Evolutionary conservation across 768 basidiomycete species (phyloP).

Genomic region (Phaeolepiota aurea): DNA sequence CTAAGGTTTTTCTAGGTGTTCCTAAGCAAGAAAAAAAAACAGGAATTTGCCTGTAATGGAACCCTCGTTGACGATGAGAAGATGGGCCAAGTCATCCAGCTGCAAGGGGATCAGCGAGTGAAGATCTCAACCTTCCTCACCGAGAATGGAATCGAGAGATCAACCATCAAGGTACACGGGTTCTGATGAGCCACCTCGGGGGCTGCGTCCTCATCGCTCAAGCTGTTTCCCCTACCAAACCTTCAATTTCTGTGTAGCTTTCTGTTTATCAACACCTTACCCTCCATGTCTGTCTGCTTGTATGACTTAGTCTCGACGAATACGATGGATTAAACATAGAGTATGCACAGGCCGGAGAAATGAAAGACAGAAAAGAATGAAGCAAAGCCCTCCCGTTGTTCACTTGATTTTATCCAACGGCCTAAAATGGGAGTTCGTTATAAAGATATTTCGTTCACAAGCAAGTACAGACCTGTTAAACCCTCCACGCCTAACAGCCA

Average conservation of each 20-base stretch:
- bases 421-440: constrained; percentile 29
- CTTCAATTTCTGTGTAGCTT: constrained; percentile 2
- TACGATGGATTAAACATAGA: neutral
- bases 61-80: constrained; percentile 93
- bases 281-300: constrained; percentile 13
- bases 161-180: constrained; percentile 81
- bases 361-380: too few species aligned
- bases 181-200: too few species aligned
- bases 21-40: constrained; percentile 8
- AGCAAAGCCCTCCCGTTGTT: too few species aligned
- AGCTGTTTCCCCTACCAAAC: too few species aligned
- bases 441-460: neutral
- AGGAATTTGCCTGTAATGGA: constrained; percentile 99
- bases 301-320: constrained; percentile 16
- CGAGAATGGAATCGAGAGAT: constrained; percentile 71
- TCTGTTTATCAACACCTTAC: constrained; percentile 12
- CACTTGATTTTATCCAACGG: constrained; percentile 96
- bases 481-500: constrained; percentile 57
- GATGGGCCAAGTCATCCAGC: constrained; percentile 94
- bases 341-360: too few species aligned
- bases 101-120: constrained; percentile 94
- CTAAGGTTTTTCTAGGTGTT: neutral
- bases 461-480: constrained; percentile 58
- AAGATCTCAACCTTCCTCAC: constrained; percentile 87
- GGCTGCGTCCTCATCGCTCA: constrained; percentile 2